Evolutionary conservation across 176 grass and related monocot genomes (phyloP).

Genomic region (Tuctoria greenei): DNA sequence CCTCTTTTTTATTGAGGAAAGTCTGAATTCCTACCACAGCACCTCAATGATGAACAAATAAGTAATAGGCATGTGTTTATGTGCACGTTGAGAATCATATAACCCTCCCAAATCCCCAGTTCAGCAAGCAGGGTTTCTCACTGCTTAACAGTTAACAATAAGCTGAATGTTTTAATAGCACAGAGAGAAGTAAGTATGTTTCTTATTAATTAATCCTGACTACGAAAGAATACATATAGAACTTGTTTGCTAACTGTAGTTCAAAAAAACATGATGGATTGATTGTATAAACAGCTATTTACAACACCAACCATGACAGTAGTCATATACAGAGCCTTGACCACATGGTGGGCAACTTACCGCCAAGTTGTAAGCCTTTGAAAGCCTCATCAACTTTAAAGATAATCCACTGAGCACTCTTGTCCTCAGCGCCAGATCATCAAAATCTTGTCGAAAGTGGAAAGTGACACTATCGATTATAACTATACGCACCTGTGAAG

Average conservation of each 20-base stretch:
- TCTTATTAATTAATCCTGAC: neutral
- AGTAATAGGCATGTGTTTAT: neutral
- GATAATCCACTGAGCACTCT: conserved; percentile 84
- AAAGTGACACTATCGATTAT: conserved; percentile 94
- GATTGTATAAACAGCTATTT: neutral
- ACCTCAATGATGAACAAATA: neutral
- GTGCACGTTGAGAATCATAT: neutral
- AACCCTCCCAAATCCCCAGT: neutral
- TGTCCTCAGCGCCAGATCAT: conserved; percentile 82
- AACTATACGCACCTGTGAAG: conserved; percentile 69
- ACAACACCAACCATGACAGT: neutral
- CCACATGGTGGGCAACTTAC: conserved; percentile 42
- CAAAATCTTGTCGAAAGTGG: conserved; percentile 97
- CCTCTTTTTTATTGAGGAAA: neutral
- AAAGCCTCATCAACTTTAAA: conserved; percentile 82
- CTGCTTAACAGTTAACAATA: neutral
- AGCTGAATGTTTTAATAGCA: neutral
- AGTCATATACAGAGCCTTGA: neutral
- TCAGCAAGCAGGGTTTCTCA: neutral
- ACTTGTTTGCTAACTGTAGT: neutral
- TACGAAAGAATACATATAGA: neutral
- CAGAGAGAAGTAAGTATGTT: neutral
- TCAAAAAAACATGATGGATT: neutral
- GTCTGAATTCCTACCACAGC: neutral
- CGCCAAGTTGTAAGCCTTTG: conserved; percentile 63